Evolutionary conservation across 306 rosid species (phyloP).

Genomic region (Glycine tomentella): DNA sequence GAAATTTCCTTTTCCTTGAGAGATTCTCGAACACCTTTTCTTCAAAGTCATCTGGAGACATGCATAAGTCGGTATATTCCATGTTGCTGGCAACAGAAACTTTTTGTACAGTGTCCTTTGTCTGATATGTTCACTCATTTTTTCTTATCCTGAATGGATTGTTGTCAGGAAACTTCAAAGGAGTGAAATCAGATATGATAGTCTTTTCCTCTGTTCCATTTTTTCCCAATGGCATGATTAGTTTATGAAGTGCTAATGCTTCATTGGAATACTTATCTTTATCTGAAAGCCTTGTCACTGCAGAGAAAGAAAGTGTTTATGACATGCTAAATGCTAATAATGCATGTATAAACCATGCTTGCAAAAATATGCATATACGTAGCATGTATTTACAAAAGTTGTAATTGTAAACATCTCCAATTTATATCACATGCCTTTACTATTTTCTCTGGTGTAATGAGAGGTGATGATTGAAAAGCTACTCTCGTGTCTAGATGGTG

Average conservation of each 20-base stretch:
- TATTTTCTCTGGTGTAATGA: constrained; percentile 48
- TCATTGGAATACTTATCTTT: constrained; percentile 55
- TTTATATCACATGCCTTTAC: constrained; percentile 63
- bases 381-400: background rate
- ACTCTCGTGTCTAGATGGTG: constrained; percentile 47
- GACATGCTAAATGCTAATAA: background rate
- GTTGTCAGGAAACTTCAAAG: constrained; percentile 68
- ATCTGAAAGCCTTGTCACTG: constrained; percentile 55
- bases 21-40: constrained; percentile 38
- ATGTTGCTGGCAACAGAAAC: constrained; percentile 42
- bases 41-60: constrained; percentile 44
- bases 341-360: background rate
- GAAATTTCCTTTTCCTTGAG: constrained; percentile 64
- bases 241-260: constrained; percentile 65
- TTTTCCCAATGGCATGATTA: constrained; percentile 56
- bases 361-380: constrained; percentile 3
- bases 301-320: constrained; percentile 4
- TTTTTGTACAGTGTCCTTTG: constrained; percentile 45
- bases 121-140: constrained; percentile 49
- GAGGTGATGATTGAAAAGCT: constrained; percentile 64
- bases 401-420: background rate
- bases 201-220: constrained; percentile 42
- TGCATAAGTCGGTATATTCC: constrained; percentile 49
- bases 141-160: constrained; percentile 81
- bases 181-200: constrained; percentile 17